phyloP scores from a whole-genome alignment of 2,329 filamentous ascomycete species.

The Scolecobasidium constrictum region DNA sequence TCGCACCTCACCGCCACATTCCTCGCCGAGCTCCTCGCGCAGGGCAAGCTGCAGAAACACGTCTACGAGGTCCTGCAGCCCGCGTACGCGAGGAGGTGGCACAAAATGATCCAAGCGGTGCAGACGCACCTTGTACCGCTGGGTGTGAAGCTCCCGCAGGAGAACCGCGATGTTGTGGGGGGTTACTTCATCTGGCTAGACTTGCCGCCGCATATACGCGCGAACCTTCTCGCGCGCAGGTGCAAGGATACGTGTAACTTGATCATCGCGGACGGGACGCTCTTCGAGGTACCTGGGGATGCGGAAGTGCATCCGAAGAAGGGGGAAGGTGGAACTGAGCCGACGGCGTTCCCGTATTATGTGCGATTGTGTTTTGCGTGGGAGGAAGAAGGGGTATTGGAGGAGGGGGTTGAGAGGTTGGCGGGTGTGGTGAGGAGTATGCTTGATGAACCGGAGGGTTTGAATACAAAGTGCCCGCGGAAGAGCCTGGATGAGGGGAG shows the following conservation, averaged over 20 bases:
- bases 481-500: no score
- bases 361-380: conserved; percentile 63
- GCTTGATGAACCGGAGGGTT: conserved; percentile 13
- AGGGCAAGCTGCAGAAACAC: conserved; percentile 41
- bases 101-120: conserved; percentile 48
- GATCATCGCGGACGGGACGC: conserved; percentile 54
- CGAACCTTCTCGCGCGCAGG: conserved; percentile 43
- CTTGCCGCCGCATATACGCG: conserved; percentile 45
- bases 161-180: conserved; percentile 4
- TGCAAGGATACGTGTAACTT: conserved; percentile 55
- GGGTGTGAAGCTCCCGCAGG: conserved; percentile 39
- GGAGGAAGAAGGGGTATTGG: conserved; percentile 54
- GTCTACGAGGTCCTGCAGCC: conserved; percentile 44
- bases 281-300: conserved; percentile 58
- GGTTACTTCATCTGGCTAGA: conserved; percentile 82
- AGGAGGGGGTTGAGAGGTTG: conserved; percentile 57
- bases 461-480: background rate
- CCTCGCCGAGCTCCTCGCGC: conserved; percentile 42
- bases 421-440: conserved; percentile 36
- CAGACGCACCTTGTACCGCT: conserved; percentile 49
- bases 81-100: conserved; percentile 42
- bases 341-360: conserved; percentile 45
- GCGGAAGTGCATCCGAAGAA: conserved; percentile 12
- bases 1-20: conserved; percentile 49
- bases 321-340: conserved; percentile 23